Percentiles rank a stretch among this genome's conserved stretches.
Evolutionary conservation across 2,329 filamentous ascomycete genomes (phyloP).

Genomic region (Calycina marina): DNA sequence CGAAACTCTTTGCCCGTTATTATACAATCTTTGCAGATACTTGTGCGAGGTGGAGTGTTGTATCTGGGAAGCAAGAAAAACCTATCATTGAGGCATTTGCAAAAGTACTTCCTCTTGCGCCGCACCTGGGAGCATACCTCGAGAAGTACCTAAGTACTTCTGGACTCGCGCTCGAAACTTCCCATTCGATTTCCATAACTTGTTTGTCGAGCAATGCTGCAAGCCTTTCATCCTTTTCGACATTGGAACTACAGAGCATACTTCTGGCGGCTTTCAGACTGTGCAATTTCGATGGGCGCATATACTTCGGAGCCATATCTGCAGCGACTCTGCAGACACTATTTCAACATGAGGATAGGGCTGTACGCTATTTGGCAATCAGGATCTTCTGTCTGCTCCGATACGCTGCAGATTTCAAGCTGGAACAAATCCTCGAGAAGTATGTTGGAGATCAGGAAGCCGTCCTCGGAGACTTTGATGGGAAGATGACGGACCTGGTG

Average conservation of each 20-base stretch:
- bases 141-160: slow-evolving; percentile 29
- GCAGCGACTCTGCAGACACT: slow-evolving; percentile 54
- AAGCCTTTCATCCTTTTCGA: slow-evolving; percentile 23
- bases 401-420: slow-evolving; percentile 63
- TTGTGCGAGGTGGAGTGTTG: slow-evolving; percentile 61
- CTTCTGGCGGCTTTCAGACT: slow-evolving; percentile 66
- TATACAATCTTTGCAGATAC: slow-evolving; percentile 67
- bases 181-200: slow-evolving; percentile 8
- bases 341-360: slow-evolving; percentile 42
- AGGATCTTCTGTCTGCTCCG: slow-evolving; percentile 69
- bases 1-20: slow-evolving; percentile 60
- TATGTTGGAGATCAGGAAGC: slow-evolving; percentile 46
- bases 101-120: slow-evolving; percentile 66
- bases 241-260: slow-evolving; percentile 27
- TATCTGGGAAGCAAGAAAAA: slow-evolving; percentile 9
- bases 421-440: slow-evolving; percentile 54
- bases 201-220: slow-evolving; percentile 15
- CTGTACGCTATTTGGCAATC: slow-evolving; percentile 67
- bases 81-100: slow-evolving; percentile 58
- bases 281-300: slow-evolving; percentile 56
- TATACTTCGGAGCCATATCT: slow-evolving; percentile 50
- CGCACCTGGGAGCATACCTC: slow-evolving; percentile 62
- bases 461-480: slow-evolving; percentile 62
- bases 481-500: slow-evolving; percentile 58
- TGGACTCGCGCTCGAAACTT: slow-evolving; percentile 10